Evolutionary conservation across 2,329 filamentous ascomycete species (phyloP).

Genomic region (Dothiorella sarmentorum): DNA sequence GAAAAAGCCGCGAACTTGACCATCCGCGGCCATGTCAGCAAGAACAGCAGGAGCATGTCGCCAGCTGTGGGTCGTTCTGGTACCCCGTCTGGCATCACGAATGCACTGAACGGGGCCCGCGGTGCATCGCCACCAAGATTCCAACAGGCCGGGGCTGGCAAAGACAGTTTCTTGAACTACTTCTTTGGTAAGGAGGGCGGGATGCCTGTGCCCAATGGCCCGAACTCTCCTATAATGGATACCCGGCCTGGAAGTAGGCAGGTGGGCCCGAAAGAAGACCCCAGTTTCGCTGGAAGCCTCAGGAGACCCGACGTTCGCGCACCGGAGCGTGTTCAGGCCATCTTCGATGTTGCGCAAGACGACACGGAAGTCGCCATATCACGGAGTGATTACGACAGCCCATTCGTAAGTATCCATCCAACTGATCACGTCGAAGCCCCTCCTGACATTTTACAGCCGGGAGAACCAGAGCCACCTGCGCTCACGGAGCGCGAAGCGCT

Average conservation of each 20-base stretch:
- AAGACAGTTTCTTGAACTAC: conserved; percentile 95
- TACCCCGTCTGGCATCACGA: conserved; percentile 63
- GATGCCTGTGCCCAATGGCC: conserved; percentile 40
- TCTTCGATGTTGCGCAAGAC: conserved; percentile 39
- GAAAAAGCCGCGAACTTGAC: conserved; percentile 53
- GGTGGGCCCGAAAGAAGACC: conserved; percentile 73
- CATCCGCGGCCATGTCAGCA: conserved; percentile 58
- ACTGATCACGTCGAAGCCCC: conserved; percentile 49
- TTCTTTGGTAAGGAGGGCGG: conserved; percentile 95
- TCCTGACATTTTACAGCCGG: conserved; percentile 27
- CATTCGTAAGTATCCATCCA: conserved; percentile 62
- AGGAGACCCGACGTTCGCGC: conserved; percentile 63
- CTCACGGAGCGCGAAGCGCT: conserved; percentile 94
- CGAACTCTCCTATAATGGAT: conserved; percentile 19
- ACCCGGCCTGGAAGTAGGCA: conserved; percentile 56
- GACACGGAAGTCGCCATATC: conserved; percentile 36
- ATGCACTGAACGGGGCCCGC: conserved; percentile 64
- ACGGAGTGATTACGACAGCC: conserved; percentile 47
- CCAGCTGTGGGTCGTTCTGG: conserved; percentile 62
- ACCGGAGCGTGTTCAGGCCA: conserved; percentile 42
- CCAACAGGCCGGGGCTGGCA: conserved; percentile 51
- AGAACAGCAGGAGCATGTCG: conserved; percentile 73
- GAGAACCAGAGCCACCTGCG: conserved; percentile 66
- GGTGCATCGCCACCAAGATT: conserved; percentile 61
- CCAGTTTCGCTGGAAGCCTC: conserved; percentile 79